phyloP scores from a whole-genome alignment of 768 basidiomycete species.

The Collybia sordida region DNA sequence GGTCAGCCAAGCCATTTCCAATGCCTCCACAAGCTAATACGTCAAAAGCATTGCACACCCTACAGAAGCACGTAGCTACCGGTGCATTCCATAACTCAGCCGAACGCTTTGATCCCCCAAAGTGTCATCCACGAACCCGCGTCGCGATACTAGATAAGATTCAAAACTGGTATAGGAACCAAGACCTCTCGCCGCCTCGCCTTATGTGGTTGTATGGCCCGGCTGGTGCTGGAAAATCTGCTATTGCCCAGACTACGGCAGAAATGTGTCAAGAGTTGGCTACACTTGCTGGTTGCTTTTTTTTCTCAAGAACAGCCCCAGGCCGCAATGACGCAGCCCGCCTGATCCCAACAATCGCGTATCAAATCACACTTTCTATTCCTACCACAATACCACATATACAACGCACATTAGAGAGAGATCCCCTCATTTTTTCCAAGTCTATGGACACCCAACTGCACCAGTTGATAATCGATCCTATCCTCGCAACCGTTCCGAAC shows the following conservation, averaged over 20 bases:
- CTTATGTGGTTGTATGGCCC: constrained; percentile 1
- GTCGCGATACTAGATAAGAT: too few relatives aligned
- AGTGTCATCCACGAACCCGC: too few relatives aligned
- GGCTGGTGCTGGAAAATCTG: constrained; percentile 5
- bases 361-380: neutral
- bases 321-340: neutral
- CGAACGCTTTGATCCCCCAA: too few relatives aligned
- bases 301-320: constrained; percentile 1
- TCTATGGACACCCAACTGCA: neutral
- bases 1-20: too few relatives aligned
- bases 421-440: neutral
- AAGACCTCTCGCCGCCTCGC: too few relatives aligned
- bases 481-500: neutral
- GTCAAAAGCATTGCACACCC: too few relatives aligned
- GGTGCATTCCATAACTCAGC: too few relatives aligned
- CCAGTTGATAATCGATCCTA: neutral
- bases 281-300: constrained; percentile 1
- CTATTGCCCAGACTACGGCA: constrained; percentile 1
- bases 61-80: too few relatives aligned
- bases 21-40: too few relatives aligned
- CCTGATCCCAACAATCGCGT: constrained; percentile 1
- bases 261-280: neutral
- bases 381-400: neutral
- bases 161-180: too few relatives aligned
- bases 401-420: neutral